Conservation (phyloP, 2,329 filamentous ascomycete species). For the Aulographum hederae region DNA sequence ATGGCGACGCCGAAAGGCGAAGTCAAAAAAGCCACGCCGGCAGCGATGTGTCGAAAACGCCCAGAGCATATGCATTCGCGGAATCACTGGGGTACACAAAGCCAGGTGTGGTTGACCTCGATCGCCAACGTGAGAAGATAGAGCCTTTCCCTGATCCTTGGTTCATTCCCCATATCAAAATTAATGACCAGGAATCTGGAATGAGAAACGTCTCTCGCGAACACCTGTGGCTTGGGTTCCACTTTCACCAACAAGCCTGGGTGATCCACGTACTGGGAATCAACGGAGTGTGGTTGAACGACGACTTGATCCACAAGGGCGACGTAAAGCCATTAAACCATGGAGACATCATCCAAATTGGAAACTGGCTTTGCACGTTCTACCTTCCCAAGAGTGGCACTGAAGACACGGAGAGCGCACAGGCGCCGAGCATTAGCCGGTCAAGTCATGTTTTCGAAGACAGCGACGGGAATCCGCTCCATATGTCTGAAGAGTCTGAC, state of each 20-base stretch:
- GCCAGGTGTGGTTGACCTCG: not conserved
- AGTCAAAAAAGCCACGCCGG: not conserved
- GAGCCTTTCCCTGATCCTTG: slow-evolving; percentile 45
- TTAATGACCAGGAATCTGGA: slow-evolving; percentile 36
- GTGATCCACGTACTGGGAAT: slow-evolving; percentile 43
- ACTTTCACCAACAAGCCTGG: slow-evolving; percentile 42
- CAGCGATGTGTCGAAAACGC: not conserved
- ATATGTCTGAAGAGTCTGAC: slow-evolving; percentile 6
- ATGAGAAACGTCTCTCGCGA: slow-evolving; percentile 62
- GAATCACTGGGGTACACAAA: not conserved
- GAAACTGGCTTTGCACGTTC: slow-evolving; percentile 50
- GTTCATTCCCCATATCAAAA: slow-evolving; percentile 43
- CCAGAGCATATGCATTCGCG: too few species aligned
- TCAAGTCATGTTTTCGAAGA: too few species aligned
- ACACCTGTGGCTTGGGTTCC: slow-evolving; percentile 57
- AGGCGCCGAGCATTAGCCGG: too few species aligned
- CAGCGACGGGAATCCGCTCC: too few species aligned
- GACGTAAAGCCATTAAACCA: slow-evolving; percentile 40
- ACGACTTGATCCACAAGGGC: slow-evolving; percentile 34
- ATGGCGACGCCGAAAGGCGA: not conserved
- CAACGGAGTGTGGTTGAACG: slow-evolving; percentile 54
- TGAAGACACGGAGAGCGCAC: slow-evolving; percentile 38
- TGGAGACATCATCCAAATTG: slow-evolving; percentile 52
- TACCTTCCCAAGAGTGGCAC: slow-evolving; percentile 43
- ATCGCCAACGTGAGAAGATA: slow-evolving; percentile 18